Evolutionary conservation across 345 rosid species (phyloP), one percentile per base, ranked within the genome.

Genomic region (Gossypium thurberi): DNA sequence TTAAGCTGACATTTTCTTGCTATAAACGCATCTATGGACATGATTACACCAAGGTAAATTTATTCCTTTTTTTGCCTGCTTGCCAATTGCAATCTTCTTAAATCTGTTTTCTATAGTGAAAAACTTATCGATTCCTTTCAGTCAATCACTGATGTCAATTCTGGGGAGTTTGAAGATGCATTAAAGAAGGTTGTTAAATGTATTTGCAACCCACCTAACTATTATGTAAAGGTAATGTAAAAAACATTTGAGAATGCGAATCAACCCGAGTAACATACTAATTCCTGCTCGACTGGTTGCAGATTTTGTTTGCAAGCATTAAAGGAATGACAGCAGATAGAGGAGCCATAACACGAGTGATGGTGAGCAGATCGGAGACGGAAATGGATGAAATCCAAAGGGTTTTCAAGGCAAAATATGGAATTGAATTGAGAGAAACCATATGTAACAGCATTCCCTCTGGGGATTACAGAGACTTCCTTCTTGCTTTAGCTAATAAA

Each of bases 21-120:
- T 90, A 85, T 65, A 86, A 85, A 26, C 89, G 77, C 48, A 85
- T 90, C 55, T 85, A 90, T 65, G 95, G 95, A 60, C 87, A 85
- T 73, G 84, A 79, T 26, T 90, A 83, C 82, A 77, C 87, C 6
- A 76, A 84, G 89, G 92, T 90, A 61, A 56, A 20, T 69, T 17
- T 71, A 18, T 15, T 65, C 20, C 40, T 33, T 5, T 5, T 15
- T 25, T 15, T 23, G n/a, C 52, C 57, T 51, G 7, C 20, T 10
- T 33, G 40, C 7, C 40, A 5, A 33, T n/a, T 6, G 3, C 12
- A 1, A 44, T 6, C 11, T 48, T 47, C 20, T 47, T 21, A n/a
- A 33, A n/a, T 52, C 20, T n/a, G 3, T 52, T 52, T 6, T 7
- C 40, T 8, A 52, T 9, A n/a, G 21, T 52, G 21, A 52, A 1